A percentile compares a stretch with the other conserved stretches of the same genome.
phyloP scores from a whole-genome alignment of 2,329 filamentous ascomycete species.

The Elsinoe batatas region DNA sequence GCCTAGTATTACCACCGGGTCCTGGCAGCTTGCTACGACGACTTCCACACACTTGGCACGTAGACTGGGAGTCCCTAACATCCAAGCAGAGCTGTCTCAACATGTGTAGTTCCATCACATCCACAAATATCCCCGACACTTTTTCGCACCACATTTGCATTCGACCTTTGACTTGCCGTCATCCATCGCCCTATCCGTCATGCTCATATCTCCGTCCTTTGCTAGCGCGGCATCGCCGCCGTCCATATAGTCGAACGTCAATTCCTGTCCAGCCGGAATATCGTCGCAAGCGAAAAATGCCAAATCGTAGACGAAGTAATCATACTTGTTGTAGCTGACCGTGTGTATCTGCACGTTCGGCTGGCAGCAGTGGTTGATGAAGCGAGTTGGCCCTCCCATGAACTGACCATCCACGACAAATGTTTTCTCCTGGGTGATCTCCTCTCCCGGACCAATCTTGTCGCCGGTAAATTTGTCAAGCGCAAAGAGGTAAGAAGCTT shows the following conservation, averaged over 20 bases:
- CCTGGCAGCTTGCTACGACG: no score
- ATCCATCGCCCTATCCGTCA: slow-evolving; percentile 28
- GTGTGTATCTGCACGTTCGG: slow-evolving; percentile 74
- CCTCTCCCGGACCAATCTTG: not conserved
- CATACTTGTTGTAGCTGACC: slow-evolving; percentile 65
- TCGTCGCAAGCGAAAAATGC: slow-evolving; percentile 63
- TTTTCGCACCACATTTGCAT: slow-evolving; percentile 47
- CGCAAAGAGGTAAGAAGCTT: slow-evolving; percentile 69
- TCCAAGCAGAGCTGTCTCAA: not conserved
- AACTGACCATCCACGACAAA: slow-evolving; percentile 57
- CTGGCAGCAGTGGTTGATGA: slow-evolving; percentile 75
- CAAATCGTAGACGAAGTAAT: slow-evolving; percentile 64
- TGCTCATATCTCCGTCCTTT: slow-evolving; percentile 14
- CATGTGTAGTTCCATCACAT: slow-evolving; percentile 21
- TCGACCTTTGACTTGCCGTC: slow-evolving; percentile 37
- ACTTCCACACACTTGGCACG: no score
- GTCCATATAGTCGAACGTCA: slow-evolving; percentile 74
- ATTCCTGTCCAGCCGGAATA: slow-evolving; percentile 55
- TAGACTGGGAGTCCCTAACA: no score
- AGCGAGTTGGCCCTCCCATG: slow-evolving; percentile 66
- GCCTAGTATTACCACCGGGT: no score
- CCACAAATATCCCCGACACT: slow-evolving; percentile 64
- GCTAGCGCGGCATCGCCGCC: slow-evolving; percentile 42
- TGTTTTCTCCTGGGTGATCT: slow-evolving; percentile 41
- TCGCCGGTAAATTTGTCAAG: slow-evolving; percentile 61